A percentile compares a stretch with the other conserved stretches of the same genome.
Evolutionary conservation across 768 basidiomycete species (phyloP).

Genomic region (Baorangia bicolor): DNA sequence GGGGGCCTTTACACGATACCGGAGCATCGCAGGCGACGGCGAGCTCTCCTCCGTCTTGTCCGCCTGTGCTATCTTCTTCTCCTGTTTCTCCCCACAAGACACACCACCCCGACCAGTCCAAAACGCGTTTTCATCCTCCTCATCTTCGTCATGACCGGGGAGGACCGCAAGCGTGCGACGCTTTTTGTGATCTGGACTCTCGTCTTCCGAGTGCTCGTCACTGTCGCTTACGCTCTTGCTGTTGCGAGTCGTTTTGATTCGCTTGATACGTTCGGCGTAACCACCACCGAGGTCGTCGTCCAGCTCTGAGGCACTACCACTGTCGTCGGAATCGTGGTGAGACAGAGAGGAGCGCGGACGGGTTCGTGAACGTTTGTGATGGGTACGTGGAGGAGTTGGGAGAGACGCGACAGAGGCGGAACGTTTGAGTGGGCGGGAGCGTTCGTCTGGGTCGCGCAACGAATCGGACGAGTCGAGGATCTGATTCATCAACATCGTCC

Average conservation of each 20-base stretch:
- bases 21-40: constrained; percentile 39
- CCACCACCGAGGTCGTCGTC: constrained; percentile 19
- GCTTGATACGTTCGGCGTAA: constrained; percentile 13
- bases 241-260: constrained; percentile 13
- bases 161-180: constrained; percentile 36
- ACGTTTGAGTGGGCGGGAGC: constrained; percentile 49
- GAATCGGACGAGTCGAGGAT: constrained; percentile 35
- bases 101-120: constrained; percentile 23
- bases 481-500: constrained; percentile 32
- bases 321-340: constrained; percentile 41
- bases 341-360: constrained; percentile 46
- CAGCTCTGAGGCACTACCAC: constrained; percentile 38
- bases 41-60: constrained; percentile 19
- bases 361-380: constrained; percentile 45
- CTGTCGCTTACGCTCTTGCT: constrained; percentile 14
- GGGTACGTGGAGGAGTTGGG: constrained; percentile 65
- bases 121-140: constrained; percentile 46
- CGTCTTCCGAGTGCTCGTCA: constrained; percentile 21
- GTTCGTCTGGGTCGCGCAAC: constrained; percentile 13
- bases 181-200: constrained; percentile 35
- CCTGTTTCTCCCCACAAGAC: constrained; percentile 11
- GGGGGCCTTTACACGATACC: constrained; percentile 39
- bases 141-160: constrained; percentile 47
- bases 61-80: neutral
- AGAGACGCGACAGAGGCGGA: constrained; percentile 63